Base-by-base conservation (phyloP, 2,329 filamentous ascomycete species). In the Phialophora macrospora region DNA sequence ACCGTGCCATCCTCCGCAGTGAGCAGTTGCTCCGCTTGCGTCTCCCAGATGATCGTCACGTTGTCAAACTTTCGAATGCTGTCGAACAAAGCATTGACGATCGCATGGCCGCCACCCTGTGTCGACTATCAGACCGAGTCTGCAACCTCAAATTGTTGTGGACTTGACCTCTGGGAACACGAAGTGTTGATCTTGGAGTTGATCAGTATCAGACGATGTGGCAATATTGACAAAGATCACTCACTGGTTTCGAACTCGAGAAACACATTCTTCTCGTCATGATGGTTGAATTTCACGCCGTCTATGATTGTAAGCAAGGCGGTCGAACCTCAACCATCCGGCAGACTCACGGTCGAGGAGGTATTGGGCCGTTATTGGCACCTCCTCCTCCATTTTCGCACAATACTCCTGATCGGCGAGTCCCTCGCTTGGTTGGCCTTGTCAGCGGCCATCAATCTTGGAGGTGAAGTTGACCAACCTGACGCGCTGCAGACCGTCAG, bases 371-470 rank as follows among this genome's bases (percentile, higher is more conserved):
- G 75, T 77, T n/a, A 73, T 70, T 8, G 75, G 75, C 1, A 76
- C 78, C 65, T 79, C 75, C 30, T 72, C 62, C 11, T 74, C 74
- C 51, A 80, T 73, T 68, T 77, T 80, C 58, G 74, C 71, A 70
- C 77, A 80, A 69, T 80, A 80, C 8, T 76, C 75, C 54, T 75
- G 74, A 62, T 79, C 76, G 17, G 78, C 77, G 3, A 78, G 69
- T 14, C 78, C 77, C 34, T 70, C 62, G 62, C 64, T 67, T 54
- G 57, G n/a, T 58, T 56, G 48, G 55, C 6, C 60, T 52, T 55
- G 61, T 63, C 24, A 60, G 51, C 49, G 11, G 30, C 22, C 12
- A 17, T 41, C 24, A 9, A 2, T 14, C 30, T 28, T 34, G 17
- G 56, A 7, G 17, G 24, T 5, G 8, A n/a, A 28, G 7, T n/a